Evolutionary conservation across 2,329 filamentous ascomycete genomes (phyloP), one percentile per base, ranked within the genome.

Genomic region (Trichophyton schoenleinii): DNA sequence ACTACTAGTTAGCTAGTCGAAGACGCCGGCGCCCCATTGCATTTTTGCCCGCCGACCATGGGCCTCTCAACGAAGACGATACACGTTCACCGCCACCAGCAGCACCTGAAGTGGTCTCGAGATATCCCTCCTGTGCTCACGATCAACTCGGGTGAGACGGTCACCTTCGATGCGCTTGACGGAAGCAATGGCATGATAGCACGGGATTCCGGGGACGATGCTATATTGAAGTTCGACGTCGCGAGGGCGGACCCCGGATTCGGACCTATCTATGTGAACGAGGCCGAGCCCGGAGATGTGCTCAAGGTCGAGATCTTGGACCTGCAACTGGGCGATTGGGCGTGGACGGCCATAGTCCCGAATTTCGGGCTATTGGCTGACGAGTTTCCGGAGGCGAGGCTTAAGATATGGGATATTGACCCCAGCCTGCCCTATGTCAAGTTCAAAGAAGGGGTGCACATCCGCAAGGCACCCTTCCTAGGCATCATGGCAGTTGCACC

Each of bases 401-500:
- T 82, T 62, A 79, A 80, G 65, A 77, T 81, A 53, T 81, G 79
- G 78, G 72, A 79, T 48, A 67, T 82, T 31, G 68, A 74, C 15
- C 71, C 67, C 0, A 68, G 68, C 31, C 68, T 71, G 28, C 71
- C 74, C 3, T 77, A 74, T 62, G 71, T 78, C 1, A 70, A 76
- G 4, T 79, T 82, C 69, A 78, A 76, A 55, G 69, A 75, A 9
- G 76, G 76, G 20, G 77, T 82, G 62, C 74, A 74, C 2, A 72
- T 83, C 38, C 79, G 80, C 0, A 70, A 80, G 9, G 71, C 75
- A 22, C 80, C 80, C 0, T 82, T 82, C 67, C 71, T 82, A 8
- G 80, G 80, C 20, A 74, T 80, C 34, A 77, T 81, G 64, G 80
- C 80, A 36, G 70, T 82, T 3, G 79, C 80, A 0, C 79, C 77